Evolutionary conservation across 2,329 filamentous ascomycete genomes (phyloP).

Genomic region (Ascochyta fabae): DNA sequence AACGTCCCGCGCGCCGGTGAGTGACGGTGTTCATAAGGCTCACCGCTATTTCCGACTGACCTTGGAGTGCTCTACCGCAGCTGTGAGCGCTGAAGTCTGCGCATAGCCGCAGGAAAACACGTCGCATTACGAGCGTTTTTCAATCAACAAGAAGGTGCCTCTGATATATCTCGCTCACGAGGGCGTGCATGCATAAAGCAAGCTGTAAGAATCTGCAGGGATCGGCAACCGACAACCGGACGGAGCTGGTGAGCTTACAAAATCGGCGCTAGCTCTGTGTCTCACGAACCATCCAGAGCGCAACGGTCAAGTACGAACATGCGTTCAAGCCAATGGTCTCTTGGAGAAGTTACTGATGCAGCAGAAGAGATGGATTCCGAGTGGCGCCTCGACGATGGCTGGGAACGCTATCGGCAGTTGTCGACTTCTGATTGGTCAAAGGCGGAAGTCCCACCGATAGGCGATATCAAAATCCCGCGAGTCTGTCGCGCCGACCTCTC

Average conservation of each 20-base stretch:
- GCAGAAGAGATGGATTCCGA: background rate
- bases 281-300: background rate
- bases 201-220: slow-evolving; percentile 4
- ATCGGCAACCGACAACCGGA: background rate
- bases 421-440: slow-evolving; percentile 10
- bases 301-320: background rate
- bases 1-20: slow-evolving; percentile 14
- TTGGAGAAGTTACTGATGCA: background rate
- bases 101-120: background rate
- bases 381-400: slow-evolving; percentile 1
- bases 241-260: slow-evolving; percentile 1
- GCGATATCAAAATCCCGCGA: slow-evolving; percentile 8
- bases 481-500: slow-evolving; percentile 3
- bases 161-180: background rate
- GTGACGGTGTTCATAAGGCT: slow-evolving; percentile 15
- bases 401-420: background rate
- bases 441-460: slow-evolving; percentile 13
- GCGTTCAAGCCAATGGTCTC: background rate
- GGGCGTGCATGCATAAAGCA: slow-evolving; percentile 1
- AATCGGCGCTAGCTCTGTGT: background rate
- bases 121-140: background rate
- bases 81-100: background rate
- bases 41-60: slow-evolving; percentile 34
- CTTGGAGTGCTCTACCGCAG: slow-evolving; percentile 1
- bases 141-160: background rate